Base-by-base conservation (phyloP, 202 grass and related monocot species). In the Elaeis oleifera region DNA sequence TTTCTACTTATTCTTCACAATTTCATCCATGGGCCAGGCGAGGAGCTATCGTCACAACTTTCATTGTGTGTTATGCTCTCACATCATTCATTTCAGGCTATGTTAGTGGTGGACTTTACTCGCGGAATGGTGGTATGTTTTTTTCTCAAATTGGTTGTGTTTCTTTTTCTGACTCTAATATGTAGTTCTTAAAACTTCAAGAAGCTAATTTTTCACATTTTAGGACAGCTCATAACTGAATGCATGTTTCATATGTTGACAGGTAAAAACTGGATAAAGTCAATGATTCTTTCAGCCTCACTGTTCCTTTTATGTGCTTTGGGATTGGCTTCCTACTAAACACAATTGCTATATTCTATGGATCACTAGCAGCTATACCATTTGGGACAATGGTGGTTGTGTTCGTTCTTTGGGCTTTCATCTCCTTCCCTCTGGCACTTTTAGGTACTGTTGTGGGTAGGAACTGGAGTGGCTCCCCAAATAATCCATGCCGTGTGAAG, bases 41-140 rank as follows among this genome's bases (percentile, higher is more conserved):
- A 58, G 92, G 92, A 8, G 73, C 87, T 72, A 97, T 91, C 63
- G 81, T 91, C 69, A 97, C 92, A 60, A 97, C 87, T 51, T 97
- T 91, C 70, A 97, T 97, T 68, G 81, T 91, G 56, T 97, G 92
- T 79, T 96, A 96, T 74, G 91, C 87, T 58, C 91, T 96, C 71
- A 96, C 91, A 53, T 96, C 91, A 20, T 88, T 96, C 56, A 91
- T 91, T 81, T 97, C 92, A 49, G 92, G 92, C 71, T 97, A 97
- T 63, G 74, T 89, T 51, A 91, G 87, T 69, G 92, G 84, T 70
- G 84, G 81, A 16, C 76, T 97, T 69, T 97, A 97, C 68, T 97
- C 88, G 0, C 81, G 92, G 61, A 88, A 81, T 74, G 88, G 88
- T 20, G 92, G 92, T 97, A 97, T 50, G 81, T 29, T 83, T 13